phyloP scores from a whole-genome alignment of 2,329 filamentous ascomycete genomes.

The Aspergillus pseudoterreus region DNA sequence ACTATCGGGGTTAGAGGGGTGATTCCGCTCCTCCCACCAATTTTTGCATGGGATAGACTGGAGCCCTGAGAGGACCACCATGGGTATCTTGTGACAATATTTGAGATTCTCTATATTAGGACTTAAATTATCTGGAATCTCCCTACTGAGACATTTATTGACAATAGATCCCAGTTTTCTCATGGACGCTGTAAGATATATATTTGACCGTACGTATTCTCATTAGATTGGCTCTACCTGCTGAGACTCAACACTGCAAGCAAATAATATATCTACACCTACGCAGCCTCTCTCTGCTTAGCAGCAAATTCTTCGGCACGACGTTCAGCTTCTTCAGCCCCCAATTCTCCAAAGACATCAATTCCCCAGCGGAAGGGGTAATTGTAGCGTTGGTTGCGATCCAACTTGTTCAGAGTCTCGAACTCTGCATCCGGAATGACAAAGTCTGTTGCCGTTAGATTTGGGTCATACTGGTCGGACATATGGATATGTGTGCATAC shows the following conservation, averaged over 20 bases:
- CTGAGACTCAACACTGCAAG: too few species aligned
- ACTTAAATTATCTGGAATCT: too few species aligned
- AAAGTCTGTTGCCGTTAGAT: slow-evolving; percentile 21
- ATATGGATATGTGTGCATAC: slow-evolving; percentile 16
- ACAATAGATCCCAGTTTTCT: too few species aligned
- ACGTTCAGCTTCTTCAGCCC: slow-evolving; percentile 28
- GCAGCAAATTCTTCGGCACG: slow-evolving; percentile 27
- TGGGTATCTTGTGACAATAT: background rate
- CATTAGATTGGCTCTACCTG: background rate
- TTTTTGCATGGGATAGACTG: background rate
- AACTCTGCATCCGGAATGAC: slow-evolving; percentile 34
- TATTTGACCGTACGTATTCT: background rate
- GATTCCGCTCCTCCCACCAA: background rate
- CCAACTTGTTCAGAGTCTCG: slow-evolving; percentile 31
- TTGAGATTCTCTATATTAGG: too few species aligned
- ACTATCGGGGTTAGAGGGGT: background rate
- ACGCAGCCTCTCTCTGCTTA: slow-evolving; percentile 15
- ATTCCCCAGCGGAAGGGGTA: slow-evolving; percentile 36
- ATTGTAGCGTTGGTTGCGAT: slow-evolving; percentile 36
- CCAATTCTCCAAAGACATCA: slow-evolving; percentile 37
- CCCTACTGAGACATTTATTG: too few species aligned
- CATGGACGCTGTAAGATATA: too few species aligned
- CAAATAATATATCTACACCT: too few species aligned
- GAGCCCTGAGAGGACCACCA: background rate
- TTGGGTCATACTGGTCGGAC: background rate